phyloP scores from a whole-genome alignment of 768 basidiomycete genomes.

The Lactarius psammicola region DNA sequence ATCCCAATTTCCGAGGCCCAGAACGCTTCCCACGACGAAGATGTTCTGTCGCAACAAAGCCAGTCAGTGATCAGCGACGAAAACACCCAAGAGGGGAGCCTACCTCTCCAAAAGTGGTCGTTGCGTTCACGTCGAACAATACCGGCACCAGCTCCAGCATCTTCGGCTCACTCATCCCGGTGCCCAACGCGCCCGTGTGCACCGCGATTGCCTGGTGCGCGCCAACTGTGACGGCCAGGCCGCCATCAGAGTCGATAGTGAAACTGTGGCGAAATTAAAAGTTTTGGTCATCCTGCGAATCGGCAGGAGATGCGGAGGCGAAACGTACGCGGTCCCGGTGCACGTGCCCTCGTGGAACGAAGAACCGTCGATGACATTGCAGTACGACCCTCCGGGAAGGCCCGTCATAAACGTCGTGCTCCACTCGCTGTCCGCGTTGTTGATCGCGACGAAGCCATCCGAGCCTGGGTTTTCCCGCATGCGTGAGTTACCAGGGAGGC shows the following conservation, averaged over 20 bases:
- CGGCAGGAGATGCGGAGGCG: neutral
- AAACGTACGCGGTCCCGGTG: slow-evolving; percentile 46
- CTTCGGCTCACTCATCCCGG: neutral
- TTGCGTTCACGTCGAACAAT: slow-evolving; percentile 51
- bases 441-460: slow-evolving; percentile 63
- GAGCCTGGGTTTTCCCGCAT: slow-evolving; percentile 39
- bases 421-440: slow-evolving; percentile 60
- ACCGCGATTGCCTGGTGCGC: slow-evolving; percentile 32
- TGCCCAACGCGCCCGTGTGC: slow-evolving; percentile 28
- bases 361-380: slow-evolving; percentile 59
- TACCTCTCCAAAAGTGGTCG: slow-evolving; percentile 58
- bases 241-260: slow-evolving; percentile 20
- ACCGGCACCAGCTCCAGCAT: slow-evolving; percentile 6
- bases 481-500: neutral
- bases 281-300: neutral
- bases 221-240: slow-evolving; percentile 30
- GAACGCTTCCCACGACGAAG: slow-evolving; percentile 54
- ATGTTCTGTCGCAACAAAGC: slow-evolving; percentile 45
- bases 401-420: slow-evolving; percentile 56
- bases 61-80: neutral
- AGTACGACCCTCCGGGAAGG: slow-evolving; percentile 57
- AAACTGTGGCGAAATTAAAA: slow-evolving; percentile 24
- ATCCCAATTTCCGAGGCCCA: slow-evolving; percentile 53
- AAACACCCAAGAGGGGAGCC: neutral
- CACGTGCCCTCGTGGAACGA: slow-evolving; percentile 43